Base-by-base conservation (phyloP, 23 red algal species). In the Chondrus crispus region DNA sequence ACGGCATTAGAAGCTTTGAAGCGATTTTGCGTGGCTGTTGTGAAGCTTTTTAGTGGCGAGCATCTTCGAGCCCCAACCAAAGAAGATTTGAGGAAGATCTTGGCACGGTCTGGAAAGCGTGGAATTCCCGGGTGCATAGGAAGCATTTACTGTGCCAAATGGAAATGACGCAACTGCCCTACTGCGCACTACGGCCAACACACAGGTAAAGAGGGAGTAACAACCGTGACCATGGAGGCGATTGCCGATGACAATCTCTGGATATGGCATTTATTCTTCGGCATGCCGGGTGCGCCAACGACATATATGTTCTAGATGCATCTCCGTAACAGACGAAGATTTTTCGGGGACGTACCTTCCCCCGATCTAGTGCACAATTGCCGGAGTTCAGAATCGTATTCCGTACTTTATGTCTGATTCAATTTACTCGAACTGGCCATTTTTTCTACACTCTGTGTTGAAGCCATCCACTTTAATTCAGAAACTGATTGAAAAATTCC, bases 191-290 rank as follows among this genome's bases (percentile, higher is more conserved):
- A 49, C 8, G 86, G 86, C 10, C 43, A 78, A 16, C 80, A 55
- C 71, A n/a, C 78, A 42, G 72, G 72, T 33, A 76, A 79, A 20
- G 72, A 90, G 55, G 8, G 43, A 46, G 38, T 41, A 36, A 68
- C 36, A 45, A 37, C n/a, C 9, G 26, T 90, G 12, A 60, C 72
- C 20, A 48, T 90, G 86, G 70, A 90, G 47, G 29, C 69, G 29
- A 79, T 90, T 13, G 39, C 69, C n/a, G 69, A 90, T 44, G 86
- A 77, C 28, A 45, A 80, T 26, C 46, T 90, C n/a, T 90, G 55
- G 35, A 90, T 90, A 38, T 90, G 71, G 69, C 86, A 89, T 48
- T 7, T 69, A 8, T 88, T 70, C 39, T 62, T 74, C 11, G 84
- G 84, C 33, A 4, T 18, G 14, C 62, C 84, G 4, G 84, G 84